Percentiles rank a stretch among this genome's conserved stretches.
Evolutionary conservation across 2,329 filamentous ascomycete genomes (phyloP).

Genomic region (Penicillium olsonii): DNA sequence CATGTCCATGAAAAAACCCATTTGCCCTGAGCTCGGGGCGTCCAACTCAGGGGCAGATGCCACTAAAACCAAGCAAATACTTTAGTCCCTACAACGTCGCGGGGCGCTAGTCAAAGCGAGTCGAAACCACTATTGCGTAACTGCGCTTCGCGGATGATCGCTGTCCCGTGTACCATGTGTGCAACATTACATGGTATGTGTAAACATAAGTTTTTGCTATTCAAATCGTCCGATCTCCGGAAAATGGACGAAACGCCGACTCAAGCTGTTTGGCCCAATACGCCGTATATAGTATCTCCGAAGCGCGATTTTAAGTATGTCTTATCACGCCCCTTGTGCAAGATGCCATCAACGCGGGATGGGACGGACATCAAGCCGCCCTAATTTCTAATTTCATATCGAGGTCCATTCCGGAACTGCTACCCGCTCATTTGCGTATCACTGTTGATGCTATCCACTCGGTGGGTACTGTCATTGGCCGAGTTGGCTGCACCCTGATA

Average conservation of each 20-base stretch:
- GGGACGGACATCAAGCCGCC: constrained; percentile 17
- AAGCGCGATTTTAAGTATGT: constrained; percentile 3
- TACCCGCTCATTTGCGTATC: not conserved
- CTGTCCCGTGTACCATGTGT: constrained; percentile 2
- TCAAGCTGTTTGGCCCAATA: constrained; percentile 1
- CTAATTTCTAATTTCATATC: not conserved
- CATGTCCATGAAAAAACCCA: not conserved
- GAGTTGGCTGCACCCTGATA: not conserved
- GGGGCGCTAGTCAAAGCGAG: constrained; percentile 1
- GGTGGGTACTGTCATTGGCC: not conserved
- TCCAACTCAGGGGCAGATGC: constrained; percentile 1
- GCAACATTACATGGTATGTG: not conserved
- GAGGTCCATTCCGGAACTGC: not conserved
- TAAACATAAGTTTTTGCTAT: not conserved
- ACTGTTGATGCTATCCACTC: not conserved
- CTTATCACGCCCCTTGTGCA: constrained; percentile 17
- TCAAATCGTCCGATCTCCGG: not conserved
- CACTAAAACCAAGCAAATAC: not conserved
- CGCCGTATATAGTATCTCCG: constrained; percentile 17
- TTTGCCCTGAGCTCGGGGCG: not conserved
- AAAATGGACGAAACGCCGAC: constrained; percentile 11
- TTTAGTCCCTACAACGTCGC: not conserved
- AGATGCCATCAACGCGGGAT: constrained; percentile 21
- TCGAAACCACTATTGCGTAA: constrained; percentile 20
- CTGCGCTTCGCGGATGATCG: constrained; percentile 24